Conservation (phyloP, 768 basidiomycete genomes). For the Albatrellus ellisii region DNA sequence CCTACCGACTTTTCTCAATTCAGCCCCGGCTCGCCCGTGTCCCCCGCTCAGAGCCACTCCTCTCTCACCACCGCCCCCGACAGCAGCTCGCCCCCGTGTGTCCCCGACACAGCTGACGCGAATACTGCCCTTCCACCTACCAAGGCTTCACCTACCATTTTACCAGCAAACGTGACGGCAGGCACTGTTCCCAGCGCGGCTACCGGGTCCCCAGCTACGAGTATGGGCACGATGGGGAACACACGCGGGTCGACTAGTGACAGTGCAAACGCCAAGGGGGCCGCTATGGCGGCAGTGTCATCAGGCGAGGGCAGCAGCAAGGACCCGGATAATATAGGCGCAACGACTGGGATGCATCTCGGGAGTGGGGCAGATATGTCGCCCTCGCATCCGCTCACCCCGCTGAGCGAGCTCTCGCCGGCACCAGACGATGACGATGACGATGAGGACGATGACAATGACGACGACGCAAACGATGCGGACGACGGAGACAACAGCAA, state of each 20-base stretch:
- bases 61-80: constrained; percentile 19
- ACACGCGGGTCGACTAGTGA: not conserved
- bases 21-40: constrained; percentile 14
- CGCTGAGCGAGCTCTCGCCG: constrained; percentile 66
- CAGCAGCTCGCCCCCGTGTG: constrained; percentile 8
- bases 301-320: constrained; percentile 17
- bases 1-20: constrained; percentile 12
- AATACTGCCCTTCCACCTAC: constrained; percentile 11
- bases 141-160: too few relatives aligned
- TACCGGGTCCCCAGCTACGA: not conserved
- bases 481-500: not conserved
- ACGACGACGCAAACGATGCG: not conserved
- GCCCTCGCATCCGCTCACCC: constrained; percentile 48
- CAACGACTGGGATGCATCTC: constrained; percentile 17
- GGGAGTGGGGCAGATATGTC: too few relatives aligned
- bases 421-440: constrained; percentile 46
- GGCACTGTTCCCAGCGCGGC: too few relatives aligned
- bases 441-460: constrained; percentile 16
- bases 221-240: not conserved
- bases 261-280: constrained; percentile 7
- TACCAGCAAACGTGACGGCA: too few relatives aligned
- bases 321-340: constrained; percentile 26
- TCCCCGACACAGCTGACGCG: not conserved
- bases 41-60: constrained; percentile 16
- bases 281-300: too few relatives aligned